Percentiles rank a stretch among this genome's conserved stretches.
These are phyloP conservation scores for Clitopilus hobsonii DNA, from an alignment of 768 basidiomycete species.

Conservation along the genomic window DNA sequence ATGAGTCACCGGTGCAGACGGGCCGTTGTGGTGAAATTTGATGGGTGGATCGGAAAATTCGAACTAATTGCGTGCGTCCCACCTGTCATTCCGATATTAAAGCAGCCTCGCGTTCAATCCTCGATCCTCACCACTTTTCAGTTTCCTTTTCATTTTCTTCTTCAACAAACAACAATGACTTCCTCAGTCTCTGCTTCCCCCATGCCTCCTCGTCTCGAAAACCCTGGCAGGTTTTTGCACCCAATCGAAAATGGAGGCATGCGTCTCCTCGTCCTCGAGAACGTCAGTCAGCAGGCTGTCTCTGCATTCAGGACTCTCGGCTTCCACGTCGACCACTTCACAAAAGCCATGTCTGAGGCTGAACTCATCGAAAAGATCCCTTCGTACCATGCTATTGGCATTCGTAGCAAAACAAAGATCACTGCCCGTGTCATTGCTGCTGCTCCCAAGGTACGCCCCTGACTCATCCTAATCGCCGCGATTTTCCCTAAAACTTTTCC, in stretches of 20 bases:
- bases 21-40: not conserved
- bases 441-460: constrained; percentile 67
- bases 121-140: not conserved
- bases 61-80: constrained; percentile 2
- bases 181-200: constrained; percentile 57
- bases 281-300: constrained; percentile 91
- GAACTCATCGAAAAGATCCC: constrained; percentile 85
- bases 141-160: constrained; percentile 2
- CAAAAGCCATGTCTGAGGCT: constrained; percentile 85
- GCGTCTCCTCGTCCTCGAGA: constrained; percentile 85
- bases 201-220: constrained; percentile 22
- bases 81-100: constrained; percentile 2
- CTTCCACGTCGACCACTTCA: constrained; percentile 86
- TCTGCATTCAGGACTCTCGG: constrained; percentile 74
- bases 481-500: not conserved
- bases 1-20: not conserved
- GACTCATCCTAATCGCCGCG: not conserved
- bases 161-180: constrained; percentile 14
- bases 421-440: constrained; percentile 86
- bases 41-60: constrained; percentile 1
- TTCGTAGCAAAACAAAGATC: constrained; percentile 96
- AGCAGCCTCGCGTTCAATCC: not conserved
- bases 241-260: constrained; percentile 80
- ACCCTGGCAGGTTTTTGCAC: constrained; percentile 64
- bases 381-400: constrained; percentile 90